A percentile compares a stretch with the other conserved stretches of the same genome.
Conservation (phyloP, 768 basidiomycete species). For the Artomyces pyxidatus region DNA sequence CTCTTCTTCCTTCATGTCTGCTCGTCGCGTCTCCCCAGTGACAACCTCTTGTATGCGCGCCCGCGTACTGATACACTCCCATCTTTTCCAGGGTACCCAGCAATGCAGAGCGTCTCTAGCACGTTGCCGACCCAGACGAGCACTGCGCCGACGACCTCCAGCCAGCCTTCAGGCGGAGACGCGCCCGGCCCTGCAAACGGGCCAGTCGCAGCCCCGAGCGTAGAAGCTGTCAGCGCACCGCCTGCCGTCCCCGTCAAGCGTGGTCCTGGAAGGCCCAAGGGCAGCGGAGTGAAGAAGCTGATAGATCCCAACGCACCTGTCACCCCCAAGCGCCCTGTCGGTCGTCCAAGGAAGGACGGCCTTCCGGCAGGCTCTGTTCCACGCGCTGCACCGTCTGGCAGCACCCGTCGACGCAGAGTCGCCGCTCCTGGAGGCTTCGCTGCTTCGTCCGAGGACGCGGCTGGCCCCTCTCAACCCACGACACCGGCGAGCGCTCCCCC, state of each 20-base stretch:
- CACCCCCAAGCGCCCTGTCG: conserved; percentile 71
- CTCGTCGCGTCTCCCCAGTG: too few species aligned
- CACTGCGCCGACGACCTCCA: not conserved
- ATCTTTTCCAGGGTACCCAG: too few species aligned
- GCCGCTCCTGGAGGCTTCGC: conserved; percentile 26
- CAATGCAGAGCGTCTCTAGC: conserved; percentile 9
- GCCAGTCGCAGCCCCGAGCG: not conserved
- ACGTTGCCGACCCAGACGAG: conserved; percentile 8
- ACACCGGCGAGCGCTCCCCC: not conserved
- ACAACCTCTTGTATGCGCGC: too few species aligned
- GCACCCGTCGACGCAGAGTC: conserved; percentile 13
- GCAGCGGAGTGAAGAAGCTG: conserved; percentile 63
- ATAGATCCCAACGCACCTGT: conserved; percentile 29
- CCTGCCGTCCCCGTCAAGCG: conserved; percentile 41
- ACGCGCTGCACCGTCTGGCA: conserved; percentile 27
- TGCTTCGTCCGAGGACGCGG: not conserved
- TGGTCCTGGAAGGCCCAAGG: conserved; percentile 70
- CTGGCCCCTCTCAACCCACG: not conserved
- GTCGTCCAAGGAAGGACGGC: conserved; percentile 75
- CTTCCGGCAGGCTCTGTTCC: conserved; percentile 66
- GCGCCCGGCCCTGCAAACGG: too few species aligned
- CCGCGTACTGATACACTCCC: too few species aligned
- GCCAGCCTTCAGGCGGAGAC: too few species aligned
- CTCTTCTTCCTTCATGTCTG: too few species aligned
- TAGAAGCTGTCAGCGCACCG: conserved; percentile 1